Evolutionary conservation across 345 rosid species (phyloP).

Genomic region (Gossypium stocksii): DNA sequence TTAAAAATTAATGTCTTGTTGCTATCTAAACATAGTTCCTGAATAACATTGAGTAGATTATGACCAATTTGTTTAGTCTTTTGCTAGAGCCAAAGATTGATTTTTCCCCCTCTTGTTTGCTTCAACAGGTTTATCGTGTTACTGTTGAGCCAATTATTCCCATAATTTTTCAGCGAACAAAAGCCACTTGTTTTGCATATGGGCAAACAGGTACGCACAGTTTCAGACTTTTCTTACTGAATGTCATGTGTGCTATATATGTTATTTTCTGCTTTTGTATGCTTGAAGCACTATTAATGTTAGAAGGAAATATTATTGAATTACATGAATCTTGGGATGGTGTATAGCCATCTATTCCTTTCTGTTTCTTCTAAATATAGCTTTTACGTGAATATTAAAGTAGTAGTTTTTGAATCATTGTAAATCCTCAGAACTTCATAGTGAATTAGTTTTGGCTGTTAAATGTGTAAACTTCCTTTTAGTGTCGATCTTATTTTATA

Average conservation of each 20-base stretch:
- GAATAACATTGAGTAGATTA: background rate
- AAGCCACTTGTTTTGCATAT: conserved; percentile 99
- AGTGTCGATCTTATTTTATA: background rate
- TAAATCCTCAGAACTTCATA: background rate
- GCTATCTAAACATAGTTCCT: background rate
- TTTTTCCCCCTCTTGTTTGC: conserved; percentile 9
- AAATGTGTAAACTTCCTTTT: background rate
- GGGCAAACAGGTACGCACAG: conserved; percentile 86
- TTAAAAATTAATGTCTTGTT: background rate
- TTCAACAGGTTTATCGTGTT: conserved; percentile 69
- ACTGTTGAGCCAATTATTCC: conserved; percentile 97
- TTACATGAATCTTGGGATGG: conserved; percentile 5
- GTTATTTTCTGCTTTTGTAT: background rate
- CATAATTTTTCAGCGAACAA: conserved; percentile 79
- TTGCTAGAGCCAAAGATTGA: conserved; percentile 14
- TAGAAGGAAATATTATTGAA: background rate
- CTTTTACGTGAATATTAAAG: background rate
- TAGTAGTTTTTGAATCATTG: background rate
- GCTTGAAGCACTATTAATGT: conserved; percentile 4
- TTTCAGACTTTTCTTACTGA: background rate
- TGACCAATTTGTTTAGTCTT: conserved; percentile 3
- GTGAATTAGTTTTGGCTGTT: background rate
- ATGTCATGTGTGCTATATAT: background rate
- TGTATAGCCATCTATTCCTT: background rate
- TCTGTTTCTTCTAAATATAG: background rate